phyloP scores from a whole-genome alignment of 805 yeast genomes.

The Candida chilensis region DNA sequence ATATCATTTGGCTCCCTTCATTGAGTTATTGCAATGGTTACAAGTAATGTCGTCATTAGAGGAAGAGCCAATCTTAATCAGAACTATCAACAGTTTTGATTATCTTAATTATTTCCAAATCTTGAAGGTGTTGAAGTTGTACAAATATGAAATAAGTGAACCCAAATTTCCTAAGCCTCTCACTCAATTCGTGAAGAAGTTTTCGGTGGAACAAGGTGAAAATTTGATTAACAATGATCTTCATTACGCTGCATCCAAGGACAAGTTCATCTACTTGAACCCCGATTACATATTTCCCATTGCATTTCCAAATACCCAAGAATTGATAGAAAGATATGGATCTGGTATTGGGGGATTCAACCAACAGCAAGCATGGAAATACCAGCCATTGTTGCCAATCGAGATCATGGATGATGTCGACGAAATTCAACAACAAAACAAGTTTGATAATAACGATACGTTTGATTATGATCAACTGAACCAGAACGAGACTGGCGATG shows the following conservation, averaged over 20 bases:
- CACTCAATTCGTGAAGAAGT: conserved; percentile 16
- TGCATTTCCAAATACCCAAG: conserved; percentile 64
- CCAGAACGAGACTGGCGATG: conserved; percentile 6
- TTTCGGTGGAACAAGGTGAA: conserved; percentile 26
- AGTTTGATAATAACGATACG: conserved; percentile 18
- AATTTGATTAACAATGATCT: conserved; percentile 12
- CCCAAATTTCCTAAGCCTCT: conserved; percentile 41
- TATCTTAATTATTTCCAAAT: conserved; percentile 62
- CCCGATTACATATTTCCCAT: conserved; percentile 45
- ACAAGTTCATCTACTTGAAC: conserved; percentile 31
- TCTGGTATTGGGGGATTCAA: conserved; percentile 61
- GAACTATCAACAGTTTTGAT: conserved; percentile 43
- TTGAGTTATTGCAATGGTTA: conserved; percentile 82
- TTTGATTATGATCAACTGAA: conserved; percentile 12
- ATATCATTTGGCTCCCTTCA: conserved; percentile 59
- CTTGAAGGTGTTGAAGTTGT: conserved; percentile 59
- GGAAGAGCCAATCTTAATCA: conserved; percentile 52
- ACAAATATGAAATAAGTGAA: conserved; percentile 82
- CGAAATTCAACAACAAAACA: conserved; percentile 32
- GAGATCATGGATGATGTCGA: conserved; percentile 66
- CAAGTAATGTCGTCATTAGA: conserved; percentile 73
- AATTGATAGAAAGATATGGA: conserved; percentile 69
- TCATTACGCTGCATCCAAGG: conserved; percentile 11
- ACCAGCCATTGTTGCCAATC: conserved; percentile 67
- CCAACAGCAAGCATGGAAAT: conserved; percentile 40